Percentiles rank a stretch among this genome's conserved stretches.
phyloP scores from a whole-genome alignment of 75 land plant species.

The Chamaecyparis obtusa region DNA sequence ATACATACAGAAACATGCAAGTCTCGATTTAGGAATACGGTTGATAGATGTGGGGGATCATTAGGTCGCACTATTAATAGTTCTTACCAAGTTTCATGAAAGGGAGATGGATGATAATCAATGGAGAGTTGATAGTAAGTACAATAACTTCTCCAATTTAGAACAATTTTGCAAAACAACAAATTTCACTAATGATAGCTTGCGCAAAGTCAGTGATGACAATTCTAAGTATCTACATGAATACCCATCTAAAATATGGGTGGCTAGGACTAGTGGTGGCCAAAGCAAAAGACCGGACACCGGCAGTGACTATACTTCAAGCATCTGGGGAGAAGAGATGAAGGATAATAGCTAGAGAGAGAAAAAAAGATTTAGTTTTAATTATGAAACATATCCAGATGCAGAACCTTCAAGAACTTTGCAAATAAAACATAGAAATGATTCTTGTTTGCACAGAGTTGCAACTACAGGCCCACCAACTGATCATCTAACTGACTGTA shows the following conservation, averaged over 20 bases:
- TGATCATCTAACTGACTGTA: background rate
- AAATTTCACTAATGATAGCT: background rate
- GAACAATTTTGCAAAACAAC: background rate
- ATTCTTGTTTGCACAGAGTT: background rate
- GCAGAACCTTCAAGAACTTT: background rate
- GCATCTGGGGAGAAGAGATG: background rate
- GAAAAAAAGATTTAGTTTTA: background rate
- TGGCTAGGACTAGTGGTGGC: background rate
- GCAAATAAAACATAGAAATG: background rate
- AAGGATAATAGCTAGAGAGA: background rate
- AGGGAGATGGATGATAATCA: background rate
- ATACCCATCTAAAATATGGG: background rate
- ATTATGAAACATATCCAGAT: constrained; percentile 1
- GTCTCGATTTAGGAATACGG: background rate
- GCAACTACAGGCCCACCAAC: background rate
- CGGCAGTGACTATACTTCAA: background rate
- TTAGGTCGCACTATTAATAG: background rate
- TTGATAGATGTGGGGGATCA: background rate
- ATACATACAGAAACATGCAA: background rate
- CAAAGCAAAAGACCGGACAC: background rate
- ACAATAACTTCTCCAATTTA: background rate
- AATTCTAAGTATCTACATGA: background rate
- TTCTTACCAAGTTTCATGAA: background rate
- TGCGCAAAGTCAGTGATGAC: background rate
- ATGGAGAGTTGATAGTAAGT: background rate